phyloP scores from a whole-genome alignment of 1,139 yeast genomes.

The Pichia cactophila region DNA sequence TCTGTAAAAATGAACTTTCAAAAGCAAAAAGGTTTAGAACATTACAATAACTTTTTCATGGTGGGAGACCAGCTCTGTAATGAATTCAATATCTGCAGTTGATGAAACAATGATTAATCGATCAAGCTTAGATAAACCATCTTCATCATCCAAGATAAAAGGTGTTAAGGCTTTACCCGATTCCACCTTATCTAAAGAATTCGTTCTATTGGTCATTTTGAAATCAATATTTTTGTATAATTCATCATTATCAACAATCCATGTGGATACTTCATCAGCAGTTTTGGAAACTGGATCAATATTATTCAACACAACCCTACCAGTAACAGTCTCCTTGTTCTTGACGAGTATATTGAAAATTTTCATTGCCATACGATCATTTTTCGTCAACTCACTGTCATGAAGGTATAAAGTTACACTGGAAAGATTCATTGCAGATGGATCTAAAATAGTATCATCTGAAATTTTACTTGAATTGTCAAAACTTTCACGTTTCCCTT shows the following conservation, averaged over 20 bases:
- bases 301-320: conserved; percentile 15
- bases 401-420: conserved; percentile 19
- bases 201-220: conserved; percentile 1
- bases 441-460: conserved; percentile 23
- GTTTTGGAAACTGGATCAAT: conserved; percentile 12
- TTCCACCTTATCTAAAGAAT: not conserved
- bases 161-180: conserved; percentile 4
- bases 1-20: not conserved
- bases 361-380: conserved; percentile 21
- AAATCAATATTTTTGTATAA: conserved; percentile 2
- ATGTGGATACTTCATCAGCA: conserved; percentile 4
- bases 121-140: conserved; percentile 11
- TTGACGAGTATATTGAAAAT: conserved; percentile 19
- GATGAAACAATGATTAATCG: conserved; percentile 19
- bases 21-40: conserved; percentile 8
- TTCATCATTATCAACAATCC: conserved; percentile 5
- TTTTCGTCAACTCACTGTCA: conserved; percentile 11
- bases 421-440: conserved; percentile 22
- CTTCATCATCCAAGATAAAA: conserved; percentile 9
- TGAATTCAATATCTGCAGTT: conserved; percentile 9
- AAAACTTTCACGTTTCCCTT: not conserved
- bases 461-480: conserved; percentile 20
- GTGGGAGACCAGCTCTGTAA: conserved; percentile 14
- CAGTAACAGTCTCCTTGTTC: conserved; percentile 17
- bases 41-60: conserved; percentile 23